Base-by-base conservation (phyloP, 2,329 filamentous ascomycete species). In the Grosmannia serpens region DNA sequence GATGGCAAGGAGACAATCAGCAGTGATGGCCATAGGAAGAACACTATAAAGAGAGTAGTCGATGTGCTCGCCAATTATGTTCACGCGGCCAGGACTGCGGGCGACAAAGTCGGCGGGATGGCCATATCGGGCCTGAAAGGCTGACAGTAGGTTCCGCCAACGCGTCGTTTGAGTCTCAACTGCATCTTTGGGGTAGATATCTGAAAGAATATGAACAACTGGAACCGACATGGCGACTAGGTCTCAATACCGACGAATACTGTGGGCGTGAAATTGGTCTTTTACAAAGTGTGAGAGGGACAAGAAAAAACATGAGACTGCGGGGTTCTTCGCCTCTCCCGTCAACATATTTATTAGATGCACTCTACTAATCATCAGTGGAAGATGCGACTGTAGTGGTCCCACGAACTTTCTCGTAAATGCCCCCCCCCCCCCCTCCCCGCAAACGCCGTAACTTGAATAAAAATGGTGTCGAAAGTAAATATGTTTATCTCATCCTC, bases 1-100 rank as follows among this genome's bases (percentile, higher is more conserved):
- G 44, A 96, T 88, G 56, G 92, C 94, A 67, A 99, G 82, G 60
- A 99, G 81, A 59, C 91, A 87, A 72, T 99, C 94, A 62, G 90
- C 88, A 7, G 88, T 90, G 64, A 97, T 91, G 62, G 92, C 94
- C 84, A 96, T 96, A 56, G 94, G 94, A 27, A 99, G 80, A 60
- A 96, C 91, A 65, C 94, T 86, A 77, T 97, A 99, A 24, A 99
- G 83, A 17, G 90, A 96, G 76, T 99, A 99, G 76, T 99, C 94
- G 68, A 99, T 96, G 76, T 99, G 94, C 79, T 99, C 94, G 71
- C 94, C 94, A 70, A 99, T 96, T 68, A 99, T 94, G 76, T 97
- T 97, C 64, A 99, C 94, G 64, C 94, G 84, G 61, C 94, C 94
- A 1, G 94, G 94, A 58, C 91, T 96, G 62, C 94, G 86, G 11